These are phyloP conservation scores for Davidsoniella neocaledoniae DNA, from an alignment of 2,329 filamentous ascomycete species.

Conservation along the genomic window DNA sequence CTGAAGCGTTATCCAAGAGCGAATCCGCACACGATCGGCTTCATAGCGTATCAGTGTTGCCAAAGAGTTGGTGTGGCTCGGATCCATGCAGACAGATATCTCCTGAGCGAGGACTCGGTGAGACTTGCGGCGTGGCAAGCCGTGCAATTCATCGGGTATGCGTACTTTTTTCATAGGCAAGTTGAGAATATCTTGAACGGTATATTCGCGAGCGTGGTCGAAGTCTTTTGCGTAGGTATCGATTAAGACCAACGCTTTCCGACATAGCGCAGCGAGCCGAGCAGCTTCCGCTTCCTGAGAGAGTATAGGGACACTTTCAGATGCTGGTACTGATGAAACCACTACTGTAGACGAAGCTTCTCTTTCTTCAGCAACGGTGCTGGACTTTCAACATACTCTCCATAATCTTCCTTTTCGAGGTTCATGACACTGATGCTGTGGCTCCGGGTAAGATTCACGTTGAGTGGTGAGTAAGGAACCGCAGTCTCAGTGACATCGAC, in stretches of 20 bases:
- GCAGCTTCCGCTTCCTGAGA: not conserved
- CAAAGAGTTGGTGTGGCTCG: conserved; percentile 20
- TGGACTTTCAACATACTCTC: no score
- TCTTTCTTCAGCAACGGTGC: no score
- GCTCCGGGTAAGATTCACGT: not conserved
- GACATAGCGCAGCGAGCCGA: not conserved
- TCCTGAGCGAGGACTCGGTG: conserved; percentile 19
- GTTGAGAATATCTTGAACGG: conserved; percentile 21
- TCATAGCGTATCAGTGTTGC: conserved; percentile 24
- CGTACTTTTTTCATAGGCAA: conserved; percentile 19
- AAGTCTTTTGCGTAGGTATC: conserved; percentile 17
- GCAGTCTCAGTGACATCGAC: no score
- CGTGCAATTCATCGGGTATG: conserved; percentile 19
- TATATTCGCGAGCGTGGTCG: conserved; percentile 18
- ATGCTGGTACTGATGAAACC: no score
- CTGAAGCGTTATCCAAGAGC: conserved; percentile 22
- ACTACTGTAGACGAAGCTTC: no score
- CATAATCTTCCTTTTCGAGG: no score
- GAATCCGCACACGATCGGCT: conserved; percentile 21
- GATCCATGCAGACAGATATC: conserved; percentile 21
- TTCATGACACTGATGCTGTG: not conserved
- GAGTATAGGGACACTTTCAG: not conserved
- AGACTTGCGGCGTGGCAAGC: conserved; percentile 22
- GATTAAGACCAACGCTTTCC: conserved; percentile 17
- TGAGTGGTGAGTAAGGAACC: not conserved